These are phyloP conservation scores for Ophiorrhiza pumila DNA, from an alignment of 257 asterid species.

Conservation along the genomic window DNA sequence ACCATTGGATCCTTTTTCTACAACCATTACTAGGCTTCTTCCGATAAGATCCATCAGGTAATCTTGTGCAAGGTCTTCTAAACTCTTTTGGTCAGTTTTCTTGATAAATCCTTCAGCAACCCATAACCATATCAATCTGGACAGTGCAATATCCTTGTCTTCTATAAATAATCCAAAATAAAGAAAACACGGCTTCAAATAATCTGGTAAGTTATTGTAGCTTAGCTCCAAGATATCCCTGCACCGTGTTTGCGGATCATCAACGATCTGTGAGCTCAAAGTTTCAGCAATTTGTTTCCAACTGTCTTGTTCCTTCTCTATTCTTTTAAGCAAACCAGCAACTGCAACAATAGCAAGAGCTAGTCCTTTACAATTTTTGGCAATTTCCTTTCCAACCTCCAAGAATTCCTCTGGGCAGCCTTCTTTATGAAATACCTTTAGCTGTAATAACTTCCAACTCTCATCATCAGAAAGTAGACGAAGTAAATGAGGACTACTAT, in stretches of 20 bases:
- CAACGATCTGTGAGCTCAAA: constrained; percentile 11
- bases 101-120: constrained; percentile 19
- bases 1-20: constrained; percentile 9
- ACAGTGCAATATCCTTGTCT: constrained; percentile 7
- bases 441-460: neutral
- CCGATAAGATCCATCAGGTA: constrained; percentile 17
- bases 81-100: neutral
- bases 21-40: constrained; percentile 14
- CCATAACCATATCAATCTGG: constrained; percentile 19
- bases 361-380: neutral
- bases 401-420: neutral
- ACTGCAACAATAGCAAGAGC: neutral
- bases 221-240: constrained; percentile 28
- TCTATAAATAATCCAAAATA: constrained; percentile 24
- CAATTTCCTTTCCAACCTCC: constrained; percentile 1
- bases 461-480: neutral
- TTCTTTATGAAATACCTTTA: neutral
- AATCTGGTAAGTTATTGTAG: constrained; percentile 21
- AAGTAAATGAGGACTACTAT: neutral
- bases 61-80: constrained; percentile 7
- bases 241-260: constrained; percentile 1
- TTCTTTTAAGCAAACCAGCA: constrained; percentile 8
- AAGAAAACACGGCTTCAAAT: constrained; percentile 25
- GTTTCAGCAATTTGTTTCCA: constrained; percentile 11
- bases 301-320: neutral